Base-by-base conservation (phyloP, 805 yeast genomes). In the Pichia occidentalis region DNA sequence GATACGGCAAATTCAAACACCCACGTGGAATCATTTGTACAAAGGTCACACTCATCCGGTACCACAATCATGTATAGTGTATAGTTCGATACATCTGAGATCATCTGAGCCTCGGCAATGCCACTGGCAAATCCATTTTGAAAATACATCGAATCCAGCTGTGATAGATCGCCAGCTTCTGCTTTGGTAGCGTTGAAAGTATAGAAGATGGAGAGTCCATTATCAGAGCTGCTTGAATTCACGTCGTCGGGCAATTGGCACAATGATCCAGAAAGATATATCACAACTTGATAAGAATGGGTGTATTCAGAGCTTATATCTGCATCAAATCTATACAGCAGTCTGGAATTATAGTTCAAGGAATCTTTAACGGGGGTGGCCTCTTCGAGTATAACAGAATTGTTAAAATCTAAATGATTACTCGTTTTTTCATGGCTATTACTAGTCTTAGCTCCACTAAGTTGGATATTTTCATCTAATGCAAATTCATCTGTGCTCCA, bases 1-100 rank as follows among this genome's bases (percentile, higher is more conserved):
- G 85, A 77, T 2, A 75, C 71, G 3, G 85, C 88, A 24, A 86
- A 56, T 52, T 77, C 74, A 51, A 79, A 83, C 7, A 64, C 46
- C 88, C 88, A 81, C 5, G 42, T 40, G 11, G 44, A 45, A 16
- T 40, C 34, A 4, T 35, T 18, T 5, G 35, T 21, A 44, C 61
- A 56, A 5, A 18, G 14, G 1, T 35, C 32, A 36, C 60, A 51
- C 1, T 41, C 42, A n/a, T 47, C 53, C 2, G 62, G 48, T 2
- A 29, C 34, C 3, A 61, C 48, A 0, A 50, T 44, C 12, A 57
- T 36, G 24, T 54, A 54, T 10, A 47, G 31, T 6, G 27, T 25
- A 17, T 40, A 32, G 21, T 27, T 28, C 9, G 18, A 5, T 3
- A 32, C 12, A 3, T 10, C 26, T 8, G 48, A 30, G 1, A 32